These are phyloP conservation scores for Phoma sp. DNA, from an alignment of 2,329 filamentous ascomycete genomes.

Conservation along the genomic window DNA sequence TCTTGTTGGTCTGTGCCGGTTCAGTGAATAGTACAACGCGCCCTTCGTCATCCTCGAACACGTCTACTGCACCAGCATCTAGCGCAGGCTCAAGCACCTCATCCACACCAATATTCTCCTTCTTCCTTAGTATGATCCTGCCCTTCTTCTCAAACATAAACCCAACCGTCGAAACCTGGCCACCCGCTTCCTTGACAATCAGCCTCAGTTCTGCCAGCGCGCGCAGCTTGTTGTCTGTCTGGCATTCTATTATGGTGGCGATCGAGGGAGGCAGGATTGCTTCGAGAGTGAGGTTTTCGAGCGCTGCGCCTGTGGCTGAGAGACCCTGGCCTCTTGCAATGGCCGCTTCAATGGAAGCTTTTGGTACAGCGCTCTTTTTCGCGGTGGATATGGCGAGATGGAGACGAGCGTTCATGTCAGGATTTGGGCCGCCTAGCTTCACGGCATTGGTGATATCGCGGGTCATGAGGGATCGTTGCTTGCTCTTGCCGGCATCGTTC, in stretches of 20 bases:
- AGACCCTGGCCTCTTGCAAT: conserved; percentile 88
- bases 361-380: conserved; percentile 87
- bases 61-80: conserved; percentile 81
- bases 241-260: conserved; percentile 82
- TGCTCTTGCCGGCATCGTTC: conserved; percentile 80
- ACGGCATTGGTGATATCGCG: conserved; percentile 78
- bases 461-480: conserved; percentile 70
- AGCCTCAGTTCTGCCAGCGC: conserved; percentile 75
- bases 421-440: conserved; percentile 77
- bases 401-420: conserved; percentile 77
- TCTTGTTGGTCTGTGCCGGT: conserved; percentile 68
- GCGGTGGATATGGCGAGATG: conserved; percentile 75
- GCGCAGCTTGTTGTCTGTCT: conserved; percentile 81
- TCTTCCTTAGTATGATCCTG: conserved; percentile 71
- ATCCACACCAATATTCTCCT: conserved; percentile 65
- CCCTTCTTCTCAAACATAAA: conserved; percentile 89
- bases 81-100: conserved; percentile 82
- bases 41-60: conserved; percentile 72
- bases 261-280: conserved; percentile 76
- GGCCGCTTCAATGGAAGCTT: conserved; percentile 81
- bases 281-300: conserved; percentile 83
- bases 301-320: conserved; percentile 73
- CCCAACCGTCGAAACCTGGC: conserved; percentile 73
- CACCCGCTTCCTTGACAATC: conserved; percentile 75
- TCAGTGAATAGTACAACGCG: conserved; percentile 75